These are phyloP conservation scores for Ceratobasidium sp. DNA, from an alignment of 1,284 basidiomycete genomes.

Conservation along the genomic window DNA sequence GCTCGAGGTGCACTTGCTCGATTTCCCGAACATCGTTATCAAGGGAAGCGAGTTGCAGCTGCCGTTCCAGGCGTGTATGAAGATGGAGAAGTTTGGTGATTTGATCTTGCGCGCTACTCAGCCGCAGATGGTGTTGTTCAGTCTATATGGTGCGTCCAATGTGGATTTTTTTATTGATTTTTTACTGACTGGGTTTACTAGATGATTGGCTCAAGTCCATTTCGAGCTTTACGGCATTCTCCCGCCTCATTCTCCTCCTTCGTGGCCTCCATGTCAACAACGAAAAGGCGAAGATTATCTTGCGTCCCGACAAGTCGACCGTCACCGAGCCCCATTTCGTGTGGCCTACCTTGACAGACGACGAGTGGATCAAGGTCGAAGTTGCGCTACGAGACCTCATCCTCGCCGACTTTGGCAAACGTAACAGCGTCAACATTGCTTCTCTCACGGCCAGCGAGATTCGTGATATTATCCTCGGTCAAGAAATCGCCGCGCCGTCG, in stretches of 20 bases:
- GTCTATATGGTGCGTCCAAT: constrained; percentile 80
- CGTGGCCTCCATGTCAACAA: constrained; percentile 99
- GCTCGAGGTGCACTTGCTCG: constrained; percentile 97
- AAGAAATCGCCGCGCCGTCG: constrained; percentile 91
- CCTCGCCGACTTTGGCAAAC: constrained; percentile 96
- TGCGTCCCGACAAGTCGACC: constrained; percentile 93
- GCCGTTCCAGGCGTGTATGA: constrained; percentile 99
- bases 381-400: constrained; percentile 96
- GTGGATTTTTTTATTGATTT: constrained; percentile 18
- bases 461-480: constrained; percentile 95
- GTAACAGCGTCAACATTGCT: constrained; percentile 98
- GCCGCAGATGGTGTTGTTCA: constrained; percentile 99
- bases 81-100: constrained; percentile 99
- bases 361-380: constrained; percentile 99
- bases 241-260: constrained; percentile 93
- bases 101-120: constrained; percentile 95
- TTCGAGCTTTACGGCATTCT: constrained; percentile 99
- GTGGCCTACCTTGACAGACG: constrained; percentile 94
- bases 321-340: constrained; percentile 98
- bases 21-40: constrained; percentile 99
- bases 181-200: constrained; percentile 53
- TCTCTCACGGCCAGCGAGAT: constrained; percentile 97
- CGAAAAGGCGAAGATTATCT: constrained; percentile 97
- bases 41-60: constrained; percentile 98
- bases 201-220: constrained; percentile 99